A percentile compares a stretch with the other conserved stretches of the same genome.
Conservation (phyloP, 306 rosid species). For the Arachis hypogaea region DNA sequence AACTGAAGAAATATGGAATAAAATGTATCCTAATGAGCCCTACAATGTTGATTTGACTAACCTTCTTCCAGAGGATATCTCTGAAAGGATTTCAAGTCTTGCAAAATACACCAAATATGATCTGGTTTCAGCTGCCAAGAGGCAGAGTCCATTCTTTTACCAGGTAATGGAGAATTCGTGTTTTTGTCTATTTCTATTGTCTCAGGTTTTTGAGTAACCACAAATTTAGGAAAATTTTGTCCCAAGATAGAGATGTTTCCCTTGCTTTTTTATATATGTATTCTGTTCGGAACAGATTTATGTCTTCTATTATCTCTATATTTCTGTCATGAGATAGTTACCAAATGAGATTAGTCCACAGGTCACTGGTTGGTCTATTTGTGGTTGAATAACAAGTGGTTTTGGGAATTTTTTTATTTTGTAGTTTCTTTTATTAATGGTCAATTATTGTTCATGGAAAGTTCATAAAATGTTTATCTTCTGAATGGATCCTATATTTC, state of each 20-base stretch:
- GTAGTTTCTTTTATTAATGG: not conserved
- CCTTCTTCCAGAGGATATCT: conserved; percentile 46
- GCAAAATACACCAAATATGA: conserved; percentile 78
- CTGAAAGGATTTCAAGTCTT: conserved; percentile 46
- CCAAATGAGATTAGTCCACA: conserved; percentile 2
- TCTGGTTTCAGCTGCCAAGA: conserved; percentile 78
- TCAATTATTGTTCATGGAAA: conserved; percentile 6
- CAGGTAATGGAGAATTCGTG: conserved; percentile 62
- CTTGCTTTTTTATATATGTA: no score
- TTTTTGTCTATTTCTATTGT: conserved; percentile 7
- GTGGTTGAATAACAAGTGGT: conserved; percentile 1
- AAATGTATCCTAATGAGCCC: conserved; percentile 74
- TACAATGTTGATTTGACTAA: conserved; percentile 55
- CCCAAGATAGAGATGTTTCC: no score
- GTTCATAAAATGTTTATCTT: not conserved
- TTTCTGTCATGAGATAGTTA: not conserved
- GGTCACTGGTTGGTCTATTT: conserved; percentile 13
- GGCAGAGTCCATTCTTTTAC: conserved; percentile 86
- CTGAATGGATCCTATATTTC: conserved; percentile 21
- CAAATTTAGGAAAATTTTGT: no score
- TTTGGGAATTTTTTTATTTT: not conserved
- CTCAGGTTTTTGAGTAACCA: no score
- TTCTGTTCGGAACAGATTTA: no score
- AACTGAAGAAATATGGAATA: conserved; percentile 79
- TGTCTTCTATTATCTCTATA: no score